Base-by-base conservation (phyloP, 805 yeast species). In the Candida nanaspora region DNA sequence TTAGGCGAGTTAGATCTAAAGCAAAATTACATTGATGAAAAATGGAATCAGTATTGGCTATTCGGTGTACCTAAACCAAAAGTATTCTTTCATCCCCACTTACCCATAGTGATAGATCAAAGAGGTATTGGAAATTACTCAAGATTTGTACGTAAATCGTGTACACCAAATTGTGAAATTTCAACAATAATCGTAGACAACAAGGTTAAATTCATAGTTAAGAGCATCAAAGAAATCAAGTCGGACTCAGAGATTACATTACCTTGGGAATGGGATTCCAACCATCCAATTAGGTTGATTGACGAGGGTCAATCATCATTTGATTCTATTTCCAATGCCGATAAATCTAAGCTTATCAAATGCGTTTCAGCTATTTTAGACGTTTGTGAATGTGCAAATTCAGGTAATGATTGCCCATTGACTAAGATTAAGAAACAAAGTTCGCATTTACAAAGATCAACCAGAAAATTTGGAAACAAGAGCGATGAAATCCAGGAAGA, bases 251-350 rank as follows among this genome's bases (percentile, higher is more conserved):
- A 89, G 54, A 61, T 91, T 18, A 72, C 89, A 0, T 59, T 87
- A 9, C 76, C 80, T 2, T 91, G 98, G 98, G 86, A 82, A 44
- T 91, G 96, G 95, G 95, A 88, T 54, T 55, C 61, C 3, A 47
- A 65, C 15, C 96, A 88, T 56, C 95, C 97, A 2, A 83, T 87
- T 30, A 63, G 66, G 40, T 69, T 70, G 47, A 61, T 83, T 41
- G 66, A 73, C 13, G 59, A 64, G 21, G 65, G 72, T n/a, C 57
- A 63, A 47, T 61, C 52, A 28, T 61, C 52, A 28, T 76, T 80
- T 55, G 87, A 81, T 37, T 71, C 70, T 20, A 61, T 82, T 22
- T 50, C 66, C 6, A 77, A 76, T 33, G 62, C 66, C 1, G 78
- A 76, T 41, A 78, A 77, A 48, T 69, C 76, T 3, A 63, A 70